Evolutionary conservation across 2,329 filamentous ascomycete species (phyloP).

Genomic region (Cordyceps sp.): DNA sequence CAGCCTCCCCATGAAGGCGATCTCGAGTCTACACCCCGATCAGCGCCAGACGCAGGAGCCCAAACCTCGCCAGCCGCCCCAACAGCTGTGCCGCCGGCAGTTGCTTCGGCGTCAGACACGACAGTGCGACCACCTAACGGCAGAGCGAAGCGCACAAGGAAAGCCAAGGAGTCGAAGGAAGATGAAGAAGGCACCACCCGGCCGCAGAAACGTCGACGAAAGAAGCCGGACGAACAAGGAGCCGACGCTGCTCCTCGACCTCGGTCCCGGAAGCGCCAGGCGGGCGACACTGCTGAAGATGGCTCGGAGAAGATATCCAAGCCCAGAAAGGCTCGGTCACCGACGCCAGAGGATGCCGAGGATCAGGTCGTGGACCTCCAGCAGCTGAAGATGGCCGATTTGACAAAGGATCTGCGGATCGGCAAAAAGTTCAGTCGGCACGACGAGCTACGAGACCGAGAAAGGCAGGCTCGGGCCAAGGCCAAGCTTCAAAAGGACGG

Average conservation of each 20-base stretch:
- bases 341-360: slow-evolving; percentile 49
- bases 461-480: slow-evolving; percentile 27
- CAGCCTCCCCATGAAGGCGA: too few relatives aligned
- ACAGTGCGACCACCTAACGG: background rate
- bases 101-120: background rate
- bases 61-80: too few relatives aligned
- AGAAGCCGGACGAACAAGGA: slow-evolving; percentile 12
- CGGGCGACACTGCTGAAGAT: slow-evolving; percentile 8
- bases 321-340: slow-evolving; percentile 23
- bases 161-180: slow-evolving; percentile 1
- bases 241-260: slow-evolving; percentile 5
- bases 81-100: too few relatives aligned
- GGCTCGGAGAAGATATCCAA: slow-evolving; percentile 8
- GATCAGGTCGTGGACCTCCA: slow-evolving; percentile 45
- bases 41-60: too few relatives aligned
- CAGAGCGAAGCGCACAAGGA: background rate
- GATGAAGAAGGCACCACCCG: slow-evolving; percentile 7
- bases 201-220: slow-evolving; percentile 16
- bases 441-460: slow-evolving; percentile 52
- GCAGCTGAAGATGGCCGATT: slow-evolving; percentile 53
- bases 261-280: slow-evolving; percentile 12
- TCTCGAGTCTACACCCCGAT: too few relatives aligned
- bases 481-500: slow-evolving; percentile 12
- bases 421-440: slow-evolving; percentile 64
- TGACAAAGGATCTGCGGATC: slow-evolving; percentile 52